Evolutionary conservation across 257 asterid genomes (phyloP).

Genomic region (Henckelia pumila): DNA sequence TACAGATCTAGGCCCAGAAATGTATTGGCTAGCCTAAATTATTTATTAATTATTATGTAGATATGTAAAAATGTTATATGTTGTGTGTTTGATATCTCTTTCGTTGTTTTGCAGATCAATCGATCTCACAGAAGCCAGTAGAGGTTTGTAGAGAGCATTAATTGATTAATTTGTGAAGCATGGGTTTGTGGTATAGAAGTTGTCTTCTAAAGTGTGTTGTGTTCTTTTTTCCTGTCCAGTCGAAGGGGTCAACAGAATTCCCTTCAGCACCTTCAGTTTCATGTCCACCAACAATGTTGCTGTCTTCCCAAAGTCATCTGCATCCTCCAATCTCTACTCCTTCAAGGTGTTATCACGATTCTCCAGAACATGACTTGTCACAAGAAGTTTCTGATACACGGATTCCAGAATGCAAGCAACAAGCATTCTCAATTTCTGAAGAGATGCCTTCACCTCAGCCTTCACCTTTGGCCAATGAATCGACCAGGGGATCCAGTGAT

Average conservation of each 20-base stretch:
- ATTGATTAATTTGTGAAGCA: conserved; percentile 5
- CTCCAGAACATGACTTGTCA: conserved; percentile 61
- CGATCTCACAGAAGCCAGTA: conserved; percentile 28
- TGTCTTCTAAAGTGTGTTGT: conserved; percentile 4
- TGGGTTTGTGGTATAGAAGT: conserved; percentile 9
- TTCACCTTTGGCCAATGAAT: conserved; percentile 71
- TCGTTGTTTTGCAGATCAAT: conserved; percentile 39
- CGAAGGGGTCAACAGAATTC: conserved; percentile 52
- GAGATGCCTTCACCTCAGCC: conserved; percentile 56
- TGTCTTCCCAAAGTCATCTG: conserved; percentile 59
- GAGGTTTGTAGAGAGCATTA: conserved; percentile 40
- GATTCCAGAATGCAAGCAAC: conserved; percentile 61
- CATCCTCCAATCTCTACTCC: conserved; percentile 71
- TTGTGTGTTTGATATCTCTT: not conserved
- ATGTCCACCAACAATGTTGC: conserved; percentile 59
- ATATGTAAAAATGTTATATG: not conserved
- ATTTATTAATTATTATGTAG: no score
- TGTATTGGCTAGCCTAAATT: not conserved
- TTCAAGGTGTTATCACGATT: conserved; percentile 65
- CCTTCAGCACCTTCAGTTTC: conserved; percentile 69
- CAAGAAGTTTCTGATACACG: conserved; percentile 78
- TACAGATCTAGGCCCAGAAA: not conserved
- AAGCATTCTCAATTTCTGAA: conserved; percentile 71
- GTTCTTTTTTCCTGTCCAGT: conserved; percentile 35
- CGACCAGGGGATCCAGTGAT: conserved; percentile 66